phyloP scores from a whole-genome alignment of 345 rosid genomes.

The Acer saccharum region DNA sequence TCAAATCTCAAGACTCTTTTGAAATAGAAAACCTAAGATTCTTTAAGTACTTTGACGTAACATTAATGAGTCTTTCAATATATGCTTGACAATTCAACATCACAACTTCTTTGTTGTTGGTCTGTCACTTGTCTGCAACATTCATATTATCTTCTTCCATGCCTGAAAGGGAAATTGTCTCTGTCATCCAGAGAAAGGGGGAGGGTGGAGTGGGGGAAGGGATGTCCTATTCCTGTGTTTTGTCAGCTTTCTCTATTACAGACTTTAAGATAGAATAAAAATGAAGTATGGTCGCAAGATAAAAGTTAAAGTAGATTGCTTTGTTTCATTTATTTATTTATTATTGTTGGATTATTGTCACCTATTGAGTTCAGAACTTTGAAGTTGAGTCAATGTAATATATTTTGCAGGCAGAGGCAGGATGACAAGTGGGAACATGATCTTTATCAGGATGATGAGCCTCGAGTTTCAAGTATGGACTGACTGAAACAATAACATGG shows the following conservation, averaged over 20 bases:
- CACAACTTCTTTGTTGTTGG: not conserved
- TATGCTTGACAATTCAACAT: not conserved
- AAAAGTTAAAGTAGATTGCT: not conserved
- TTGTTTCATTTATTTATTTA: not conserved
- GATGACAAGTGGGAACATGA: conserved; percentile 99
- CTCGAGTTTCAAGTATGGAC: conserved; percentile 72
- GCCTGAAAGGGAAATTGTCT: not conserved
- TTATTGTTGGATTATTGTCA: not conserved
- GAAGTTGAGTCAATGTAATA: conserved; percentile 5
- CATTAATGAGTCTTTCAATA: not conserved
- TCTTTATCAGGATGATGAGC: conserved; percentile 57
- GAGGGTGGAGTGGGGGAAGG: not conserved
- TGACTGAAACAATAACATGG: conserved; percentile 31
- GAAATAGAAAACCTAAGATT: not conserved
- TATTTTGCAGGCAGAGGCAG: conserved; percentile 80
- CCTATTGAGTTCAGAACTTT: not conserved
- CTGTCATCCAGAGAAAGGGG: not conserved
- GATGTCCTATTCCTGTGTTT: not conserved
- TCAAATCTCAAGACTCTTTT: not conserved
- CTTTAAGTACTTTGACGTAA: not conserved
- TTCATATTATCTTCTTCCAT: not conserved
- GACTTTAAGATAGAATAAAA: not conserved
- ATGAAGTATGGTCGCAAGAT: not conserved
- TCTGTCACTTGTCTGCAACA: not conserved
- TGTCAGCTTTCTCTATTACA: not conserved